These are phyloP conservation scores for Asterochloris sp. DNA, from an alignment of 139 green algal genomes.

Conservation along the genomic window DNA sequence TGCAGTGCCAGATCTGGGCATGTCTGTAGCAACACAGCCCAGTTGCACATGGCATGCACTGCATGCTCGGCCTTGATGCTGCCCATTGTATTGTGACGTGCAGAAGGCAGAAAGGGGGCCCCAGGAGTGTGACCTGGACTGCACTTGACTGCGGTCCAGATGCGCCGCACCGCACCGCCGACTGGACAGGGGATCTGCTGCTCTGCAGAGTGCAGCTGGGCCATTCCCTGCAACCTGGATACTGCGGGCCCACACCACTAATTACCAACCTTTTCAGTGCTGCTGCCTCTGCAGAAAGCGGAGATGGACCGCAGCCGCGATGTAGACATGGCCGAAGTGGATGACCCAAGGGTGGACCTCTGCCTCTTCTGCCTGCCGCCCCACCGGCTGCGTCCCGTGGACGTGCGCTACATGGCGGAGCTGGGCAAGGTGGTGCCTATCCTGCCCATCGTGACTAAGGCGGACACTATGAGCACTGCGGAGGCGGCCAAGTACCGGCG, in stretches of 20 bases:
- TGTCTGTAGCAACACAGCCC: too few species aligned
- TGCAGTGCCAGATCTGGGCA: too few species aligned
- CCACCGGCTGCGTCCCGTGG: constrained; percentile 64
- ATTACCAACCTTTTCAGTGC: background rate
- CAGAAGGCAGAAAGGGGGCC: too few species aligned
- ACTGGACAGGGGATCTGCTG: too few species aligned
- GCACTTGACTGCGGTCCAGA: too few species aligned
- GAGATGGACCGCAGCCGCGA: constrained; percentile 12
- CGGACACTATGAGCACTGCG: constrained; percentile 74
- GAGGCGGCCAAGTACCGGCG: constrained; percentile 57
- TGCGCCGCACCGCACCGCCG: too few species aligned
- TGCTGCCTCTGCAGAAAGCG: background rate
- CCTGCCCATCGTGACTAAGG: constrained; percentile 71
- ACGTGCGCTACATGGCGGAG: constrained; percentile 61
- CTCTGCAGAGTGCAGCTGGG: too few species aligned
- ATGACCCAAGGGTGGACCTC: constrained; percentile 70
- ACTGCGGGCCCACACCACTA: background rate
- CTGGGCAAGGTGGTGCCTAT: constrained; percentile 62
- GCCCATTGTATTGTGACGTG: too few species aligned
- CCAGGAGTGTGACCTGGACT: too few species aligned
- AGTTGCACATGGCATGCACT: too few species aligned
- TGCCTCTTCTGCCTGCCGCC: constrained; percentile 72
- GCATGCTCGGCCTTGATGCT: too few species aligned
- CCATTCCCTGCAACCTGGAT: too few species aligned
- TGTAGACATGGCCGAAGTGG: constrained; percentile 32